Conservation (phyloP, 2,329 filamentous ascomycete genomes). For the Penicillium sp. region DNA sequence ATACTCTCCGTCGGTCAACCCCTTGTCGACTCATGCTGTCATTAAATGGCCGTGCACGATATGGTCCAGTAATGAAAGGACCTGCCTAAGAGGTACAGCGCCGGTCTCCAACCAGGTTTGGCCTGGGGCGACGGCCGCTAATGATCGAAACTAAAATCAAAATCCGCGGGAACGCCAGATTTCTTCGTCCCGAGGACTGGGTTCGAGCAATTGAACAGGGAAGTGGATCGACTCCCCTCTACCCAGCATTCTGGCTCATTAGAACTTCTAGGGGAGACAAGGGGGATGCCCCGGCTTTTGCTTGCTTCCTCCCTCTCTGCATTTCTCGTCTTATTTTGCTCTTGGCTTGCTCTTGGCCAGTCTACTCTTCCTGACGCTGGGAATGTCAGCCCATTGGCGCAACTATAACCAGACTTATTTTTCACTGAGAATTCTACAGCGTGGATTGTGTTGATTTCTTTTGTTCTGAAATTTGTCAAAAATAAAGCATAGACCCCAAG, state of each 20-base stretch:
- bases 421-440: too few relatives aligned
- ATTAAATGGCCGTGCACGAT: background rate
- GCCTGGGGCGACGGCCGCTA: slow-evolving; percentile 6
- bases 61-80: background rate
- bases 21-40: background rate
- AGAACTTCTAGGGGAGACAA: background rate
- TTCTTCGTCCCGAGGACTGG: slow-evolving; percentile 5
- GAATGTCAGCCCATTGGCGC: too few relatives aligned
- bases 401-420: too few relatives aligned
- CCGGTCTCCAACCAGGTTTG: background rate
- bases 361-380: too few relatives aligned
- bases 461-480: background rate
- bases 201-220: slow-evolving; percentile 2
- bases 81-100: background rate
- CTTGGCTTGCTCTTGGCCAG: background rate
- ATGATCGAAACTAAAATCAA: slow-evolving; percentile 9
- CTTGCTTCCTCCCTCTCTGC: background rate
- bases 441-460: too few relatives aligned
- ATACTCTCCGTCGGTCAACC: background rate
- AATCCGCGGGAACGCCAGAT: background rate
- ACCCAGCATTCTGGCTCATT: slow-evolving; percentile 9
- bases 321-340: background rate
- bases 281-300: background rate
- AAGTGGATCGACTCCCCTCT: slow-evolving; percentile 5
- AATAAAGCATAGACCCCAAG: background rate